Evolutionary conservation across 495 filamentous ascomycete species (phyloP).

Genomic region (Talaromyces stipitatus): DNA sequence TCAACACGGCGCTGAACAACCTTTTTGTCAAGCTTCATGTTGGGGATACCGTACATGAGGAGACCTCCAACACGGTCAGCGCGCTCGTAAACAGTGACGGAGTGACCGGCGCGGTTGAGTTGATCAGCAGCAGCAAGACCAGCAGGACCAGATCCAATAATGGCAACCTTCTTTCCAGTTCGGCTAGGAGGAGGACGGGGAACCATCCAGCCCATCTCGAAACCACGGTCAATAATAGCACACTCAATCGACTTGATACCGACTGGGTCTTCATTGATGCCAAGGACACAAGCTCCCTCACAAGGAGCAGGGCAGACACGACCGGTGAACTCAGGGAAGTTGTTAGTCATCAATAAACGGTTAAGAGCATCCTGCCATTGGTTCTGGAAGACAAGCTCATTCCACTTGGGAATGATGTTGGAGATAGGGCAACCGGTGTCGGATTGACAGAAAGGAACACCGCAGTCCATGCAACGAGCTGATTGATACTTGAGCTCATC

Average conservation of each 20-base stretch:
- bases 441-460: slow-evolving; percentile 98
- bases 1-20: slow-evolving; percentile 93
- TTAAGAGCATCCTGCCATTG: slow-evolving; percentile 96
- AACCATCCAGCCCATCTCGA: slow-evolving; percentile 99
- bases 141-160: slow-evolving; percentile 92
- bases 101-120: slow-evolving; percentile 89
- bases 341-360: slow-evolving; percentile 96
- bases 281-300: slow-evolving; percentile 94
- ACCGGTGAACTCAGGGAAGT: slow-evolving; percentile 98
- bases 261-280: slow-evolving; percentile 96
- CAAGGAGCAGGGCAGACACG: slow-evolving; percentile 98
- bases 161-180: slow-evolving; percentile 82
- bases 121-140: slow-evolving; percentile 92
- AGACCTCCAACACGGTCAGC: slow-evolving; percentile 89
- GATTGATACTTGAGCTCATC: slow-evolving; percentile 99
- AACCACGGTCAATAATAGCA: slow-evolving; percentile 97
- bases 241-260: slow-evolving; percentile 99
- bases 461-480: slow-evolving; percentile 99
- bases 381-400: slow-evolving; percentile 80
- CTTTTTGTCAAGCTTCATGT: slow-evolving; percentile 99
- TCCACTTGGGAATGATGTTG: slow-evolving; percentile 99
- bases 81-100: slow-evolving; percentile 91
- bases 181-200: slow-evolving; percentile 72
- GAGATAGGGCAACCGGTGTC: slow-evolving; percentile 97
- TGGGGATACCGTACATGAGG: slow-evolving; percentile 98